These are phyloP conservation scores for Diaporthe sp. DNA, from an alignment of 2,329 filamentous ascomycete genomes.

Conservation along the genomic window DNA sequence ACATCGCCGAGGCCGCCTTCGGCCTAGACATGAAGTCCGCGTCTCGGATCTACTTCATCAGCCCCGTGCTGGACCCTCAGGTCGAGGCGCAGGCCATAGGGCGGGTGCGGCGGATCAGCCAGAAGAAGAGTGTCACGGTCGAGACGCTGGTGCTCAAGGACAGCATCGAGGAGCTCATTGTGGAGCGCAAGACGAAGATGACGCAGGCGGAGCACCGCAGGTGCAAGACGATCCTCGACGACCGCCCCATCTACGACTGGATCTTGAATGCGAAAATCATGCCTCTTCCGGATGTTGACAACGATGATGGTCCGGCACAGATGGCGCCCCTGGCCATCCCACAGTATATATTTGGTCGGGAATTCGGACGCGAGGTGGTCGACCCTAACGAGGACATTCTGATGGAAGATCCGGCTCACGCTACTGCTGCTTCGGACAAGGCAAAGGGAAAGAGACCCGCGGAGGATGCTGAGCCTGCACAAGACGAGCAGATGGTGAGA, in stretches of 20 bases:
- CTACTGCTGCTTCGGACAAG: background rate
- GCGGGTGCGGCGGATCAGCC: slow-evolving; percentile 88
- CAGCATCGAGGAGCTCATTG: slow-evolving; percentile 88
- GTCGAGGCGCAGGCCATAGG: slow-evolving; percentile 94
- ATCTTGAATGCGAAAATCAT: slow-evolving; percentile 65
- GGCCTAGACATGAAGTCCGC: slow-evolving; percentile 88
- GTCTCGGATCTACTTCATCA: slow-evolving; percentile 89
- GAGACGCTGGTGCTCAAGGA: slow-evolving; percentile 86
- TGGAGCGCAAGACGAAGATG: slow-evolving; percentile 81
- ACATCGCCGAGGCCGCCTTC: slow-evolving; percentile 88
- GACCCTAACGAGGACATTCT: slow-evolving; percentile 63
- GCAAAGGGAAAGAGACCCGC: background rate
- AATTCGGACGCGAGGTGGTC: slow-evolving; percentile 55
- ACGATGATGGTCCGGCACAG: slow-evolving; percentile 55
- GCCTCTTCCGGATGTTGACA: slow-evolving; percentile 43
- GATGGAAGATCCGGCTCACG: slow-evolving; percentile 41
- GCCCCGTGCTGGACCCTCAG: slow-evolving; percentile 86
- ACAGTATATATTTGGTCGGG: slow-evolving; percentile 65
- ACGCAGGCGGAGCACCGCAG: slow-evolving; percentile 72
- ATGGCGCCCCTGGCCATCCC: slow-evolving; percentile 60
- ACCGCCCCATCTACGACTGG: slow-evolving; percentile 69
- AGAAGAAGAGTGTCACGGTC: slow-evolving; percentile 82
- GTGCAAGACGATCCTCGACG: slow-evolving; percentile 69
- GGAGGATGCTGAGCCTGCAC: background rate
- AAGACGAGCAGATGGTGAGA: background rate